These are phyloP conservation scores for Fusarium drepaniforme DNA, from an alignment of 2,329 filamentous ascomycete species.

Conservation along the genomic window DNA sequence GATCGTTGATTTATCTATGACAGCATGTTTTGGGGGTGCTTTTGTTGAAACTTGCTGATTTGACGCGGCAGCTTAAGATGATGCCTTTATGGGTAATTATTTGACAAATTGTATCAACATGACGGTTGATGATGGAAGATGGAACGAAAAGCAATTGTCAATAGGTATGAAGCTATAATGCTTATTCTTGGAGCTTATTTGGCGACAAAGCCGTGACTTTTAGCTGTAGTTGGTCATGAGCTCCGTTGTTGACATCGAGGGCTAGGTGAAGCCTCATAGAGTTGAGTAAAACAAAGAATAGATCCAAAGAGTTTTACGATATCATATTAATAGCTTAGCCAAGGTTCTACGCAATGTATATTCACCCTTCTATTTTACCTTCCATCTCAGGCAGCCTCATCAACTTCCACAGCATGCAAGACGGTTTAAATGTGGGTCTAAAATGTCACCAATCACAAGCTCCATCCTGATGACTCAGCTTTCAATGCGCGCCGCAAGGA, in stretches of 20 bases:
- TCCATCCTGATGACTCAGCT: conserved; percentile 37
- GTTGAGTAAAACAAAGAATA: background rate
- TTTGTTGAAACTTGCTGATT: background rate
- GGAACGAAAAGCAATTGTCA: no score
- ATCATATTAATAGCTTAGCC: background rate
- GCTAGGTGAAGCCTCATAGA: background rate
- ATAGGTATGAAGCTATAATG: background rate
- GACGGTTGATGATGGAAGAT: background rate
- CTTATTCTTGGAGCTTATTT: background rate
- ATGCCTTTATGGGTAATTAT: background rate
- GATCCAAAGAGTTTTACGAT: rapidly evolving
- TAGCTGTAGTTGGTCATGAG: background rate
- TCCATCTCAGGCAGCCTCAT: background rate
- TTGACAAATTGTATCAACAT: background rate
- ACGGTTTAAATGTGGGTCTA: conserved; percentile 15
- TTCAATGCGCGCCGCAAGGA: conserved; percentile 31
- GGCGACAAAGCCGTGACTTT: background rate
- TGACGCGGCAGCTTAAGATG: background rate
- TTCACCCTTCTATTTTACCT: background rate
- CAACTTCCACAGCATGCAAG: background rate
- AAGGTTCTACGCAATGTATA: background rate
- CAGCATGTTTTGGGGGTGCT: background rate
- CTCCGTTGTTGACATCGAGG: background rate
- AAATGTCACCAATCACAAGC: conserved; percentile 25
- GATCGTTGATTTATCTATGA: background rate